Percentiles rank a stretch among this genome's conserved stretches.
Conservation (phyloP, 768 basidiomycete species). For the Melanogaster broomeanus region DNA sequence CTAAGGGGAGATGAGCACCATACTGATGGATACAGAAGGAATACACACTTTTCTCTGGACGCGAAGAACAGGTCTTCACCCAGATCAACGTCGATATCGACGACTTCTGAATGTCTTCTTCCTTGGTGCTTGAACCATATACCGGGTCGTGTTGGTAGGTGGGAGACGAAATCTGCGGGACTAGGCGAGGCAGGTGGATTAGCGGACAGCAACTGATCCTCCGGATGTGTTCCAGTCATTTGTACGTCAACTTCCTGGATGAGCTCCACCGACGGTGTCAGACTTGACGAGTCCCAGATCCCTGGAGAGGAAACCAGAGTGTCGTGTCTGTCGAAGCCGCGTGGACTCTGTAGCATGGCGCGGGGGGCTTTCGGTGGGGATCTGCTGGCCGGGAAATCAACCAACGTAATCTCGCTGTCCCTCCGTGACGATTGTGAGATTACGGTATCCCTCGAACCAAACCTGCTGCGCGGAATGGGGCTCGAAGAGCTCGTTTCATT, state of each 20-base stretch:
- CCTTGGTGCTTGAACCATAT: slow-evolving; percentile 29
- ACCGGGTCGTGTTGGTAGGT: slow-evolving; percentile 20
- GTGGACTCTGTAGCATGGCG: slow-evolving; percentile 17
- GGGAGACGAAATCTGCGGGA: slow-evolving; percentile 10
- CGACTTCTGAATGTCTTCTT: slow-evolving; percentile 16
- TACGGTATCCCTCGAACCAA: slow-evolving; percentile 11
- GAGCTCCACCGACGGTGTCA: slow-evolving; percentile 3
- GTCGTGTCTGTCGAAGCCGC: background rate
- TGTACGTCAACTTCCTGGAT: slow-evolving; percentile 1
- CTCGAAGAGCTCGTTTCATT: slow-evolving; percentile 14
- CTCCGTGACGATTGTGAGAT: slow-evolving; percentile 16
- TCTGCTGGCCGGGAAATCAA: slow-evolving; percentile 13
- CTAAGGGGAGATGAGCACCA: background rate
- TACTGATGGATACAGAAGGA: background rate
- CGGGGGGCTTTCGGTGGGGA: slow-evolving; percentile 22
- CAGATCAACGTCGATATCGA: slow-evolving; percentile 23
- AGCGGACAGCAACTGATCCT: background rate
- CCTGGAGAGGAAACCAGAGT: slow-evolving; percentile 5
- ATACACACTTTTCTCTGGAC: slow-evolving; percentile 17
- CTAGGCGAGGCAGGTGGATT: background rate
- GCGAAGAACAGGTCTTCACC: slow-evolving; percentile 22
- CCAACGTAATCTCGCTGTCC: slow-evolving; percentile 28
- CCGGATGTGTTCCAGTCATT: background rate
- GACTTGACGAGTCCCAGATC: background rate
- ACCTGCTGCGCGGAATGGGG: slow-evolving; percentile 17